Base-by-base conservation (phyloP, 345 rosid genomes). In the Hibiscus syriacus region DNA sequence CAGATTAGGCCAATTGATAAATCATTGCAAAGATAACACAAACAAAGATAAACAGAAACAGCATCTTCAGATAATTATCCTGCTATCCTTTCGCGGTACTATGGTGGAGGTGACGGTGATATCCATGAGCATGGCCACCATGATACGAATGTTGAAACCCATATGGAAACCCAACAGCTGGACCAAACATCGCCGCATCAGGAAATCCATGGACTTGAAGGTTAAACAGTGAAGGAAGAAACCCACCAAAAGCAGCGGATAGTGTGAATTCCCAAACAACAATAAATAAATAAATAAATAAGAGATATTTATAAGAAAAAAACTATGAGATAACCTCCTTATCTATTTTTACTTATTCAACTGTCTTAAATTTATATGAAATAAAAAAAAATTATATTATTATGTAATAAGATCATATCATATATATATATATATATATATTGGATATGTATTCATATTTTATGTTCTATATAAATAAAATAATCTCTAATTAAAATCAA, bases 181-280 rank as follows among this genome's bases (percentile, higher is more conserved):
- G 71, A 68, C 98, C 97, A 71, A 83, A 89, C 87, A 94, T 83
- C 25, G 92, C 70, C 34, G 90, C 77, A 77, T 86, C 86, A 53
- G 92, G 98, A 77, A 84, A 88, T 6, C 98, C 98, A 61, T 94
- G 92, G 76, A 86, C 79, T 64, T 87, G 92, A 69, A 92, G 86
- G 67, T 94, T 94, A 67, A 88, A 87, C 30, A 92, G 69, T 0
- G 98, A 87, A 50, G 98, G 95, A 67, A 92, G 77, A 53, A 94
- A 85, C 70, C 97, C 98, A 20, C 96, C 98, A 77, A 94, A 87
- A 22, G 91, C 90, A 0, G 95, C 84, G 61, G 96, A 87, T 6
- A 91, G 72, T 0, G 98, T 87, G 60, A 90, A 72, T 87, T 92
- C 68, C 96, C 97, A 20, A 90, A n/a, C n/a, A n/a, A n/a, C n/a